A percentile compares a stretch with the other conserved stretches of the same genome.
These are phyloP conservation scores for Artemisia annua DNA, from an alignment of 129 eudicot genomes.

Conservation along the genomic window DNA sequence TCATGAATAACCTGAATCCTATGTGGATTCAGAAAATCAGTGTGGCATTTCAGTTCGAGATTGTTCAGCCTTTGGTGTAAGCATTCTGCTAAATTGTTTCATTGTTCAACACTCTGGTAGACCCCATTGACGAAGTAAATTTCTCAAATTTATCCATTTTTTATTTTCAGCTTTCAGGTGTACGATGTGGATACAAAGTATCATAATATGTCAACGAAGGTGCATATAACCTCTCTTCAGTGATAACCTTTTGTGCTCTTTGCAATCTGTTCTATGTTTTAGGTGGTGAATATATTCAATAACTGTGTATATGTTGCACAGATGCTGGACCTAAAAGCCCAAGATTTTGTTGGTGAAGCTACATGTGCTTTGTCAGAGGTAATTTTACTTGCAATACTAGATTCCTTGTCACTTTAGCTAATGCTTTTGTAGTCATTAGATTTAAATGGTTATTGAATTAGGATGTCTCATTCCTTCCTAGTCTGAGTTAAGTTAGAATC, in stretches of 20 bases:
- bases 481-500: background rate
- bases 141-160: constrained; percentile 16
- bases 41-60: constrained; percentile 81
- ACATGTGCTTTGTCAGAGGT: constrained; percentile 92
- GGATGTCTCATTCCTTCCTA: constrained; percentile 8
- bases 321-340: constrained; percentile 75
- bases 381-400: constrained; percentile 22
- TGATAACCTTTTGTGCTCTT: constrained; percentile 13
- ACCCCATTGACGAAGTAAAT: background rate
- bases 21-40: constrained; percentile 77
- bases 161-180: constrained; percentile 70
- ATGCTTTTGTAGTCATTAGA: background rate
- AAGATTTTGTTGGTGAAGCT: constrained; percentile 95
- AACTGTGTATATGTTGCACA: constrained; percentile 39
- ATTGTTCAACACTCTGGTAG: constrained; percentile 15
- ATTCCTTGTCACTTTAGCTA: background rate
- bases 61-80: constrained; percentile 80
- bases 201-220: constrained; percentile 82
- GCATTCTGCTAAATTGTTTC: constrained; percentile 26
- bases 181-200: constrained; percentile 90
- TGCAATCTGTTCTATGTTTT: constrained; percentile 10
- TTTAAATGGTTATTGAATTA: background rate
- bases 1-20: constrained; percentile 87
- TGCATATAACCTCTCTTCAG: constrained; percentile 28
- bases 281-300: background rate